A percentile compares a stretch with the other conserved stretches of the same genome.
Evolutionary conservation across 805 yeast species (phyloP).

Genomic region (Candida taoyuanica): DNA sequence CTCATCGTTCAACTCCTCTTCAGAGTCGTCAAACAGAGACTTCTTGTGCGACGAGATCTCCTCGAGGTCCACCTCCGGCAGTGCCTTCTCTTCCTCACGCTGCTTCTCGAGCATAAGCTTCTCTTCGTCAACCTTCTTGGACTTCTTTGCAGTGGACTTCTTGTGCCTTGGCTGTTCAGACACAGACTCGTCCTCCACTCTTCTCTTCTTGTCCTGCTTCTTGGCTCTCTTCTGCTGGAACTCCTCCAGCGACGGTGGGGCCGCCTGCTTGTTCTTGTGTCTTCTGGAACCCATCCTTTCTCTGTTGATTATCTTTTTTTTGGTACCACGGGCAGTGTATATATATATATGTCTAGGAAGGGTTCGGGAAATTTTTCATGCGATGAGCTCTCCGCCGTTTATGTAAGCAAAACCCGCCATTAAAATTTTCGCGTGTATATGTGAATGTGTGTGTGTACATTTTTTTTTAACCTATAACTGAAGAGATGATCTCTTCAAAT

Average conservation of each 20-base stretch:
- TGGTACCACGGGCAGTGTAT: too few relatives aligned
- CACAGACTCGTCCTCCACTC: slow-evolving; percentile 9
- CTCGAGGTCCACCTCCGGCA: slow-evolving; percentile 65
- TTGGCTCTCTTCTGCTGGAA: slow-evolving; percentile 46
- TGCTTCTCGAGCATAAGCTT: slow-evolving; percentile 21
- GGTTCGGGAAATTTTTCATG: slow-evolving; percentile 8
- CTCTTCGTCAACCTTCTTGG: slow-evolving; percentile 27
- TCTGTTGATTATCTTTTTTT: too few relatives aligned
- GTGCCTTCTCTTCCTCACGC: slow-evolving; percentile 39
- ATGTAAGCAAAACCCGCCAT: neutral
- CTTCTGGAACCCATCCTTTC: slow-evolving; percentile 90
- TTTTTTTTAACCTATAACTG: too few relatives aligned
- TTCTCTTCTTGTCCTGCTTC: slow-evolving; percentile 30
- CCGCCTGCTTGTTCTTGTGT: slow-evolving; percentile 88
- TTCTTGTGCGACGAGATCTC: slow-evolving; percentile 67
- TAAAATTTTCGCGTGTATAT: neutral
- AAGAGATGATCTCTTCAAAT: too few relatives aligned
- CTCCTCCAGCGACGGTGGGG: slow-evolving; percentile 86
- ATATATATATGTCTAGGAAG: too few relatives aligned
- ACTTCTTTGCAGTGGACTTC: slow-evolving; percentile 16
- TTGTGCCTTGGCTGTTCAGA: too few relatives aligned
- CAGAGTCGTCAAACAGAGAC: slow-evolving; percentile 64
- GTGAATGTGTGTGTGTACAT: too few relatives aligned
- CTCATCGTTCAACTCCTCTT: slow-evolving; percentile 34
- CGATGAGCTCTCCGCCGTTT: slow-evolving; percentile 6